Conservation (phyloP, 2,329 filamentous ascomycete species). For the Cercospora sp. region DNA sequence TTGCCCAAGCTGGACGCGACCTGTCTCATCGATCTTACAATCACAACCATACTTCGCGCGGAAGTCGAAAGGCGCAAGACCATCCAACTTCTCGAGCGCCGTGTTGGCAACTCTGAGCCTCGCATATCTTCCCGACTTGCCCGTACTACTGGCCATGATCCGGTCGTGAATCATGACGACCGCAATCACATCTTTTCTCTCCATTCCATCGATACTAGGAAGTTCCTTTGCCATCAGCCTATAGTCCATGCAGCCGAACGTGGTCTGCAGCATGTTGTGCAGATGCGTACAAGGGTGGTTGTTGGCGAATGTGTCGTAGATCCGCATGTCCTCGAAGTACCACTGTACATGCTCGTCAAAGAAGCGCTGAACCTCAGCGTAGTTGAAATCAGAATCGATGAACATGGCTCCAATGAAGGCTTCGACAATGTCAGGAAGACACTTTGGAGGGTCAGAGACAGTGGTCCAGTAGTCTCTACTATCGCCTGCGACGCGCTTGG, state of each 20-base stretch:
- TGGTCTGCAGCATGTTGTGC: slow-evolving; percentile 61
- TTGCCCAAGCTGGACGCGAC: slow-evolving; percentile 7
- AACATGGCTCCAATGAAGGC: slow-evolving; percentile 88
- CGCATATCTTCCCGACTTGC: slow-evolving; percentile 68
- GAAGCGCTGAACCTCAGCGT: slow-evolving; percentile 69
- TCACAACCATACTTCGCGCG: slow-evolving; percentile 62
- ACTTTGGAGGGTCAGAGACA: slow-evolving; percentile 68
- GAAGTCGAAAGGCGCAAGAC: slow-evolving; percentile 60
- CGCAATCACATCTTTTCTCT: slow-evolving; percentile 58
- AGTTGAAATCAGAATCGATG: slow-evolving; percentile 83
- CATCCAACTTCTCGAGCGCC: slow-evolving; percentile 55
- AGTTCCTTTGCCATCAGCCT: slow-evolving; percentile 57
- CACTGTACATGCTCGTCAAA: slow-evolving; percentile 72
- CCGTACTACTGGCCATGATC: slow-evolving; percentile 63
- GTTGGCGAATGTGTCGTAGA: slow-evolving; percentile 85
- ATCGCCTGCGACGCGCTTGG: slow-evolving; percentile 51
- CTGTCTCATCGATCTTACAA: slow-evolving; percentile 49
- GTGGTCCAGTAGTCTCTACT: slow-evolving; percentile 69
- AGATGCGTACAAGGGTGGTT: slow-evolving; percentile 77
- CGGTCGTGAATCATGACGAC: slow-evolving; percentile 74
- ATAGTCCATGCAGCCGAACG: slow-evolving; percentile 66
- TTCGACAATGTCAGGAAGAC: slow-evolving; percentile 83
- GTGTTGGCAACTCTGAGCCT: slow-evolving; percentile 66
- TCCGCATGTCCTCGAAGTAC: slow-evolving; percentile 81
- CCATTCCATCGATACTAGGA: slow-evolving; percentile 49